Evolutionary conservation across 352 stramenopile genomes (phyloP), one percentile per base, ranked within the genome.

Genomic region (Peronospora tabacina): DNA sequence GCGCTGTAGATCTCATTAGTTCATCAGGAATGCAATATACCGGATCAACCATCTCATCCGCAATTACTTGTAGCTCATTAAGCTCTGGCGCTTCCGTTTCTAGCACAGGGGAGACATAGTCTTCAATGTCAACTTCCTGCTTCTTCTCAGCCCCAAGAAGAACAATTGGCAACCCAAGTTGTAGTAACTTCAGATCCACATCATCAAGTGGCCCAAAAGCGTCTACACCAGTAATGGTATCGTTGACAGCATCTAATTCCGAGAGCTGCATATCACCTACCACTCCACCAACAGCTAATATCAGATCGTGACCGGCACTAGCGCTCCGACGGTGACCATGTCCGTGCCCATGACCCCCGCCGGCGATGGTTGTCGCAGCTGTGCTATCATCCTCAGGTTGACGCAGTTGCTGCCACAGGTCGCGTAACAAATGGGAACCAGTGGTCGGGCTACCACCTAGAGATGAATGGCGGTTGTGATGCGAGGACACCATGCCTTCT

Each of bases 401-500:
- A 42, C 79, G 85, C 3, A 87, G 43, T 54, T 90, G 79, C 9
- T 90, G 79, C 79, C 79, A 90, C 24, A 90, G 45, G 42, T 90
- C 79, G 11, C 76, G 73, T 26, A 90, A 68, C n/a, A 90, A 63
- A 43, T 90, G 78, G 0, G 70, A 72, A 1, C 65, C 63, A 16
- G 66, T 66, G 46, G 61, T 72, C 7, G 68, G 60, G 33, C 63
- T 76, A 1, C 50, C 56, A 29, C 62, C 66, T 2, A 72, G 30
- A 11, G 70, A 73, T 17, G 65, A 38, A 15, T 67, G 62, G 3
- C 67, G 62, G 0, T 46, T 55, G 30, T 74, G 61, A 39, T 61
- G 49, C 15, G 63, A 52, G 4, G 33, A 44, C 0, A 40, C 43
- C 3, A 28, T 44, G 8, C 45, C 45, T 30, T 66, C 62, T 20